phyloP scores from a whole-genome alignment of 2,329 filamentous ascomycete species.

The Chrysosporium keratinophilum region DNA sequence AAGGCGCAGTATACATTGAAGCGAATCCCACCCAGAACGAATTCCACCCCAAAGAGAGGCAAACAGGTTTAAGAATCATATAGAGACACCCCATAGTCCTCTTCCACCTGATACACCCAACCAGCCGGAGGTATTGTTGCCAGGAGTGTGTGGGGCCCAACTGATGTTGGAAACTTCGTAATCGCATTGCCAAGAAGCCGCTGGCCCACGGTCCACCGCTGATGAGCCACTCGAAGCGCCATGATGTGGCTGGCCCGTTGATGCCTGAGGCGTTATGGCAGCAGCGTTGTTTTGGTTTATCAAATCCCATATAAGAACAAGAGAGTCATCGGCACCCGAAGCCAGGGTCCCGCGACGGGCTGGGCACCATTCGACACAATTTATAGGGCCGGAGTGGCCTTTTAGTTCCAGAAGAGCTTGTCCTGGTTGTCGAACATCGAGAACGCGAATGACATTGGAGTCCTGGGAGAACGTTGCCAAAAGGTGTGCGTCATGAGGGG shows the following conservation, averaged over 20 bases:
- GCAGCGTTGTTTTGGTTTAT: slow-evolving; percentile 54
- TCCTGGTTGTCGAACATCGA: slow-evolving; percentile 91
- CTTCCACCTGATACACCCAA: slow-evolving; percentile 38
- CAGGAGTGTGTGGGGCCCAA: slow-evolving; percentile 37
- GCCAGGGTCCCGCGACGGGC: slow-evolving; percentile 76
- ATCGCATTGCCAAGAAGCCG: slow-evolving; percentile 38
- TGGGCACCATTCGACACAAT: slow-evolving; percentile 94
- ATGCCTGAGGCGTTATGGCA: slow-evolving; percentile 27
- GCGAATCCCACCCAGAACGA: background rate
- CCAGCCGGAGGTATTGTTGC: slow-evolving; percentile 29
- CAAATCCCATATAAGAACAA: slow-evolving; percentile 89
- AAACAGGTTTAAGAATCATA: slow-evolving; percentile 18
- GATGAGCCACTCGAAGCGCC: slow-evolving; percentile 17
- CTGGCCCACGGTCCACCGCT: slow-evolving; percentile 35
- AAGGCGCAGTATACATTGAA: background rate
- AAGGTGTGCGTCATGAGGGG: slow-evolving; percentile 88
- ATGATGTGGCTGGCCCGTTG: slow-evolving; percentile 8
- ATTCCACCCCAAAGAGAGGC: background rate
- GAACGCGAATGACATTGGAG: slow-evolving; percentile 81
- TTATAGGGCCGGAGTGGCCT: slow-evolving; percentile 74
- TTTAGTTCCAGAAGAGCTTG: slow-evolving; percentile 89
- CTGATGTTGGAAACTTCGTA: slow-evolving; percentile 40
- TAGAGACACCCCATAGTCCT: slow-evolving; percentile 37
- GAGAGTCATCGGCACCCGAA: slow-evolving; percentile 81
- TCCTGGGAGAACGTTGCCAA: slow-evolving; percentile 96